Conservation (phyloP, 805 yeast genomes). For the Deakozyma indianensis region DNA sequence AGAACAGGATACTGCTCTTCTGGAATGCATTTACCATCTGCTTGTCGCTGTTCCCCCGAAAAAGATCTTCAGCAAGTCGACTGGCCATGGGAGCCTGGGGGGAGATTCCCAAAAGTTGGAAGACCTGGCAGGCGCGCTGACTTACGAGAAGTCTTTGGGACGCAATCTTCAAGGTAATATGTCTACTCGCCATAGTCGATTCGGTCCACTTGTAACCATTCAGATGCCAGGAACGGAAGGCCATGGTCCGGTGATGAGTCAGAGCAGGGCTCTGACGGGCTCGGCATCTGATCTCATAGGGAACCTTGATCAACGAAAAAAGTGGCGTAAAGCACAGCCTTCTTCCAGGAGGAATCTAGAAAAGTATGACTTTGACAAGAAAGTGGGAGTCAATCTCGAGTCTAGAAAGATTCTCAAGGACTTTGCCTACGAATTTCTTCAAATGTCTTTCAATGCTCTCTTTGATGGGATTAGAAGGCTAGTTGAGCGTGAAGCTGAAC, state of each 20-base stretch:
- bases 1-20: conserved; percentile 43
- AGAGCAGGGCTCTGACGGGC: conserved; percentile 40
- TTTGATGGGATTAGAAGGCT: conserved; percentile 37
- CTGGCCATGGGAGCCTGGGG: no score
- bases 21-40: conserved; percentile 57
- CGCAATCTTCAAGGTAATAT: conserved; percentile 31
- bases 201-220: conserved; percentile 73
- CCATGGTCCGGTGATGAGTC: conserved; percentile 53
- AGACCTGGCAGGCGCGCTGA: background rate
- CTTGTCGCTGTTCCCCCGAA: conserved; percentile 40
- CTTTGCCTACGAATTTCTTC: conserved; percentile 47
- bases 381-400: conserved; percentile 12
- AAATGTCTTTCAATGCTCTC: conserved; percentile 62
- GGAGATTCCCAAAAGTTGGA: no score
- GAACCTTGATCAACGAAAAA: conserved; percentile 52
- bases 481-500: conserved; percentile 27
- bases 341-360: conserved; percentile 8
- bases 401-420: conserved; percentile 21
- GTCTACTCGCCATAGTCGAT: conserved; percentile 73
- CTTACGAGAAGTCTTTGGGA: background rate
- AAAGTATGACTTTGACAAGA: conserved; percentile 12
- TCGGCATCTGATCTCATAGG: conserved; percentile 37
- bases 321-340: conserved; percentile 36
- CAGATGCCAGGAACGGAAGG: conserved; percentile 45
- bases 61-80: conserved; percentile 11